These are phyloP conservation scores for Pythium vanterpoolii DNA, from an alignment of 352 stramenopile species.

Conservation along the genomic window DNA sequence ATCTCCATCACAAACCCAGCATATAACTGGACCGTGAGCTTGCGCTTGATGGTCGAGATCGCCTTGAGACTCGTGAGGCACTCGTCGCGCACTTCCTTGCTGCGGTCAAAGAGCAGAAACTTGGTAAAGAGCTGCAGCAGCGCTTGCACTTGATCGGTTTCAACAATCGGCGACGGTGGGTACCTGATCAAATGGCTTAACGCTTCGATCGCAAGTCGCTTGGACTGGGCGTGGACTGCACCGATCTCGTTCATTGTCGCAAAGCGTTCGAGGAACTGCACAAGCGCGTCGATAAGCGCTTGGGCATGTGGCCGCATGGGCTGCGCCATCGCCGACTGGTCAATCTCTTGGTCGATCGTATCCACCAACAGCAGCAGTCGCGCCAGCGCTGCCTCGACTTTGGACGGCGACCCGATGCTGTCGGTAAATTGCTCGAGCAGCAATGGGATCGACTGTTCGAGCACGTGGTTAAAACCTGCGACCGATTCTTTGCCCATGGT, in stretches of 20 bases:
- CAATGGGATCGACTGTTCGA: slow-evolving; percentile 57
- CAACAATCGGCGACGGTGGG: slow-evolving; percentile 75
- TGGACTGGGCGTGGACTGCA: slow-evolving; percentile 38
- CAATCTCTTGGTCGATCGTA: slow-evolving; percentile 80
- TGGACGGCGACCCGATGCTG: slow-evolving; percentile 41
- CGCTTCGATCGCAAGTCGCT: slow-evolving; percentile 59
- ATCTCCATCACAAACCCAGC: slow-evolving; percentile 72
- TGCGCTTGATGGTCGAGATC: slow-evolving; percentile 64
- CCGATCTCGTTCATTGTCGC: slow-evolving; percentile 22
- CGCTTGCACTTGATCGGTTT: slow-evolving; percentile 49
- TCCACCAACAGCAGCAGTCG: slow-evolving; percentile 72
- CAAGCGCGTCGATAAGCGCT: slow-evolving; percentile 54
- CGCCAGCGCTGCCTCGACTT: slow-evolving; percentile 66
- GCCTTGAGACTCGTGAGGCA: slow-evolving; percentile 66
- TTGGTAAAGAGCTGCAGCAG: slow-evolving; percentile 77
- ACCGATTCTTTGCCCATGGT: slow-evolving; percentile 66
- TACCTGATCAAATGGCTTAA: slow-evolving; percentile 77
- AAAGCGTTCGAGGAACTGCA: slow-evolving; percentile 43
- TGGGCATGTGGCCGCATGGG: slow-evolving; percentile 70
- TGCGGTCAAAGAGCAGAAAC: slow-evolving; percentile 61
- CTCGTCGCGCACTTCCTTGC: slow-evolving; percentile 58
- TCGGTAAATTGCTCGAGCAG: slow-evolving; percentile 63
- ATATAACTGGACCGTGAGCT: slow-evolving; percentile 55
- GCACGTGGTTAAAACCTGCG: slow-evolving; percentile 64
- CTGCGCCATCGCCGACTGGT: slow-evolving; percentile 65